Base-by-base conservation (phyloP, 2,329 filamentous ascomycete species). In the Cytospora mali region DNA sequence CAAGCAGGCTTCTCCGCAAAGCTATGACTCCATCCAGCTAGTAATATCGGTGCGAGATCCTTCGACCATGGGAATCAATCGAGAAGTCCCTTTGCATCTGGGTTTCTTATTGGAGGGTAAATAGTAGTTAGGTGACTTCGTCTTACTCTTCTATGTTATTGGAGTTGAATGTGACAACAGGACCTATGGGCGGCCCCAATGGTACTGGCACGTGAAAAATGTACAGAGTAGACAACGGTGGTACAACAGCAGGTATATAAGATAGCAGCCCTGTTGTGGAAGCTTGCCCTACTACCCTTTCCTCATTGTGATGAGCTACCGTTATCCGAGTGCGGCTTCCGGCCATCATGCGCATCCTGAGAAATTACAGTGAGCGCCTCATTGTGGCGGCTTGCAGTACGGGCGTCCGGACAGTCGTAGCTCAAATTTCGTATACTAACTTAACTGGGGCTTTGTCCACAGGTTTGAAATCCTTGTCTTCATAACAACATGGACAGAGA, bases 1-100 rank as follows among this genome's bases (percentile, higher is more conserved):
- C 50, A 52, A 31, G 50, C 27, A 52, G 50, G 25, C 35, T 60
- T 60, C 56, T 58, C 56, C 56, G 56, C 56, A 52, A 58, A 4
- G 28, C 7, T n/a, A 25, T 16, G 39, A 10, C 58, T 35, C 14
- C 16, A 31, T n/a, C n/a, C 25, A 54, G 58, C 35, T 55, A 54
- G 58, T 31, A 11, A n/a, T 21, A 14, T 50, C 58, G 51, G 58
- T 13, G n/a, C 4, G 55, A 60, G 49, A 35, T 11, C 27, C 33
- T 54, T 35, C 50, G 58, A 35, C 11, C 11, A 48, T 39, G 39
- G 49, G 31, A 31, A 31, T 16, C 14, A 25, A 6, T 3, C 7
- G 18, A 54, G 14, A 3, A 11, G n/a, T 35, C 23, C 29, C 52
- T 54, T 21, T 13, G 10, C 6, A 11, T 7, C 10, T 33, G 31